Conservation (phyloP, 768 basidiomycete genomes). For the Tulasnella sp. region DNA sequence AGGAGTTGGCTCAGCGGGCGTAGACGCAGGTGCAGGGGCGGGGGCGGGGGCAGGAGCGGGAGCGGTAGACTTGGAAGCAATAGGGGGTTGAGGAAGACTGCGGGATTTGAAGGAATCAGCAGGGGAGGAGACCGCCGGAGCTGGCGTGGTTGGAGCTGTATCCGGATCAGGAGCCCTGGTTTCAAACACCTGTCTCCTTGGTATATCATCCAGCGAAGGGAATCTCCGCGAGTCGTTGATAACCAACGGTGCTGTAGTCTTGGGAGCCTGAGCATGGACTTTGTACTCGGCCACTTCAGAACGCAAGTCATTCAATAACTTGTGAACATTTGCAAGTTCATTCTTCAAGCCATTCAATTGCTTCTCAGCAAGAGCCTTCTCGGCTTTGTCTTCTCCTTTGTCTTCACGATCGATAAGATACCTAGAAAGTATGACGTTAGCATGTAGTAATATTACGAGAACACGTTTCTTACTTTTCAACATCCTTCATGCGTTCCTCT, state of each 20-base stretch:
- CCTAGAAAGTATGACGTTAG: constrained; percentile 4
- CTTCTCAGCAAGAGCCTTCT: constrained; percentile 10
- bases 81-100: constrained; percentile 34
- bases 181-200: neutral
- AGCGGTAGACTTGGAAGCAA: neutral
- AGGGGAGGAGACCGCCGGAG: constrained; percentile 28
- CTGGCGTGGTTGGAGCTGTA: neutral
- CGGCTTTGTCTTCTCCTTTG: constrained; percentile 13
- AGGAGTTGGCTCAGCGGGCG: constrained; percentile 8
- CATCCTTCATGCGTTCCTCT: constrained; percentile 85
- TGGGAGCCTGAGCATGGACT: neutral
- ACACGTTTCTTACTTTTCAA: constrained; percentile 49
- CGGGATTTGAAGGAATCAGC: constrained; percentile 39
- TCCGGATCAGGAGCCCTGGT: neutral
- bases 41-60: constrained; percentile 1
- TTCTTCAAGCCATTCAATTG: constrained; percentile 15
- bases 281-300: neutral
- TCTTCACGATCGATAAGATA: constrained; percentile 15
- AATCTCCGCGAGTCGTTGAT: neutral
- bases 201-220: neutral
- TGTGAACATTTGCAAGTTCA: constrained; percentile 11
- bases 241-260: neutral
- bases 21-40: constrained; percentile 11
- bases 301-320: constrained; percentile 4
- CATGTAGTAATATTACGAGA: neutral